Base-by-base conservation (phyloP, 1,284 basidiomycete species). In the Spongispora temasekensis region DNA sequence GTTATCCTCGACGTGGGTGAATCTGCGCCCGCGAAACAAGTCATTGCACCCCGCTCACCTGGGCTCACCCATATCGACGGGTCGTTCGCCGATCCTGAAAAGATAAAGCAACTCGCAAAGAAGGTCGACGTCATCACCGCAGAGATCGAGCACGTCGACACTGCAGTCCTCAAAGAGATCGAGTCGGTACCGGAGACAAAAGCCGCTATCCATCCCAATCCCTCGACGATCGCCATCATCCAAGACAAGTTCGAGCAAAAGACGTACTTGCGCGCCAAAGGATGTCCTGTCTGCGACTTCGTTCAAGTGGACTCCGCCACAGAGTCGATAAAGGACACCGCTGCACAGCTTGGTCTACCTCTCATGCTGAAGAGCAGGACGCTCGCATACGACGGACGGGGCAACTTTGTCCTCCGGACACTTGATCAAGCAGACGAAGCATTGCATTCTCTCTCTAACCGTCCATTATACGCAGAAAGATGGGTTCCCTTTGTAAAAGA, bases 81-180 rank as follows among this genome's bases (percentile, higher is more conserved):
- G 54, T 89, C 93, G 10, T 99, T 98, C 78, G 81, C 90, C 35
- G 90, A 95, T 70, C 83, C 91, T 4, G 78, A 78, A 25, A 91
- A 93, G 75, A 98, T 99, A 68, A 81, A 82, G 51, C 83, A 91
- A 67, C 86, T 99, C 21, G 94, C 95, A 0, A 66, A 76, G 23
- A 87, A 89, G 72, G 95, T 94, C 42, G 94, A 98, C 70, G 80
- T 99, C 42, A 79, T 99, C 58, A 99, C 97, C 0, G 90, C 97
- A 57, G 97, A 99, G 79, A 99, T 99, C 53, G 97, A 99, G 78
- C 97, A 99, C 71, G 95, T 99, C 59, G 88, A 97, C 68, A 94
- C 86, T 7, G 79, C 79, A 25, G 86, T 94, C 2, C 81, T 99
- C 8, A 87, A 89, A 59, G 81, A 87, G 46, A 81, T 94, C 8